phyloP scores from a whole-genome alignment of 169 alveolate species.

The Plasmodium knowlesi region DNA sequence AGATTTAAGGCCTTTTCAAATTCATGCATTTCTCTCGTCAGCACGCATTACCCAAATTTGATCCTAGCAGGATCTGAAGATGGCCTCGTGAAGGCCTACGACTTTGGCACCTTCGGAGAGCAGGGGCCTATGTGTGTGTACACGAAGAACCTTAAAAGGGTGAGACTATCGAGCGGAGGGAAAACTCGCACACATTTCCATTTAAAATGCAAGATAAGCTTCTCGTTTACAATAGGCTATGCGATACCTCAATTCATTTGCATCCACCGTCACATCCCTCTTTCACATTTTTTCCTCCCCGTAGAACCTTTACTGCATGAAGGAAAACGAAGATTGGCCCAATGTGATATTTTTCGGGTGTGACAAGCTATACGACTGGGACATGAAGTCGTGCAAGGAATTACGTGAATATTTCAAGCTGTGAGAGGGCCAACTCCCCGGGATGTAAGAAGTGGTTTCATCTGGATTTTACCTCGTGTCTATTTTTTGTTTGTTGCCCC shows the following conservation, averaged over 20 bases:
- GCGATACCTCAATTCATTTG: not conserved
- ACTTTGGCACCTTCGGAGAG: not conserved
- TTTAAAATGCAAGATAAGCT: not conserved
- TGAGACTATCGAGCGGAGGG: not conserved
- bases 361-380: slow-evolving; percentile 52
- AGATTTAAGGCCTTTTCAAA: slow-evolving; percentile 41
- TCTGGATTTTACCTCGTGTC: not conserved
- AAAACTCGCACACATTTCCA: too few relatives aligned
- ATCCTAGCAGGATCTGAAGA: slow-evolving; percentile 62
- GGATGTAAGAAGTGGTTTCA: too few relatives aligned
- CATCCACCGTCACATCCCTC: not conserved
- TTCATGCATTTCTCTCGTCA: slow-evolving; percentile 32
- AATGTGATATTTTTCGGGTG: slow-evolving; percentile 56
- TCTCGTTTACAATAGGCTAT: not conserved
- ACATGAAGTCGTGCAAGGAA: slow-evolving; percentile 26
- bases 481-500: not conserved
- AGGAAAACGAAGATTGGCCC: slow-evolving; percentile 60
- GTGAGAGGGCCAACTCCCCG: not conserved
- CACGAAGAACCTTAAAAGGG: slow-evolving; percentile 33
- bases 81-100: slow-evolving; percentile 34
- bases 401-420: slow-evolving; percentile 25
- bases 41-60: slow-evolving; percentile 23
- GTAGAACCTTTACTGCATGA: slow-evolving; percentile 55
- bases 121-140: slow-evolving; percentile 12
- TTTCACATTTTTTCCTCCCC: not conserved